Base-by-base conservation (phyloP, 2,329 filamentous ascomycete species). In the Colletotrichum liaoningense region DNA sequence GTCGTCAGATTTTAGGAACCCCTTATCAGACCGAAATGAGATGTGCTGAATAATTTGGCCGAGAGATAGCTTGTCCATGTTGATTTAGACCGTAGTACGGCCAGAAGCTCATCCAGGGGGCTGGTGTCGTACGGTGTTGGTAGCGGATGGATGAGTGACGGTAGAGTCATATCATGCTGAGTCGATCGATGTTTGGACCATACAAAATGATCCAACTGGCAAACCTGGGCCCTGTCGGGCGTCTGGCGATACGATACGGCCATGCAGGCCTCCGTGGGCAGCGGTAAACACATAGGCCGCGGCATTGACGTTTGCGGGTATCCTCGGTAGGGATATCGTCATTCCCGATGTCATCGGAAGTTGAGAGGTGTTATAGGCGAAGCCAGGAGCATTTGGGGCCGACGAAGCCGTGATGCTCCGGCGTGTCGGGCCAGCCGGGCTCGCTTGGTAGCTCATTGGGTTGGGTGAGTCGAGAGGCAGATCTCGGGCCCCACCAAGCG, bases 321-420 rank as follows among this genome's bases (percentile, higher is more conserved):
- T 72, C 58, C 55, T 72, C 70, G 70, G 70, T 49, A 64, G 58
- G 35, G 28, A 6, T 24, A 69, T 64, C 70, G 30, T 64, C 59
- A 46, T 7, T 60, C 54, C 70, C 65, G 60, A 73, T 14, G 11
- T n/a, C 6, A 33, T 72, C 69, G 65, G 69, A 55, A 72, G 58
- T 35, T 58, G 35, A 57, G n/a, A 62, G 30, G 63, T 24, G 42
- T 54, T 63, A 68, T 69, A 74, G 74, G 72, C 72, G 72, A 74
- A 67, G 72, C 60, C 57, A 74, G 74, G 72, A 74, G 67, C 63
- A 59, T 35, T 38, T 46, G 59, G 64, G 67, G 66, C 74, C 72
- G 74, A 75, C 57, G 68, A 73, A 64, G 74, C 74, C 74, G 74
- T 75, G 72, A 75, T 69, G 65, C 72, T 74, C 74, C 74, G 74